Conservation (phyloP, 2,329 filamentous ascomycete species). For the Fusarium annulatum region DNA sequence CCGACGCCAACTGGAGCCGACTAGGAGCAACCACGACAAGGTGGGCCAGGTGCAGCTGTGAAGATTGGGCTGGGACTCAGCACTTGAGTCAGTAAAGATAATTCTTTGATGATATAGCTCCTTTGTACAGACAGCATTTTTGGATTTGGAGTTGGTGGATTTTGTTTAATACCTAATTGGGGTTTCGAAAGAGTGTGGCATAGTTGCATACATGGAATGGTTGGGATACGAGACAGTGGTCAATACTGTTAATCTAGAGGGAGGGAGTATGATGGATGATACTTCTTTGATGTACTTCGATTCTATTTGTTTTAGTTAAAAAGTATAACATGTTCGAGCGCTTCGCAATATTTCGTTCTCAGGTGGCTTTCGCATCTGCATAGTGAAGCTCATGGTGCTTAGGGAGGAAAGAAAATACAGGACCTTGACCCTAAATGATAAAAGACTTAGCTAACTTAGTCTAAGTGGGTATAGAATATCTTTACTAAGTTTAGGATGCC, state of each 20-base stretch:
- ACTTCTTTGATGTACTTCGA: slow-evolving; percentile 25
- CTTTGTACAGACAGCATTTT: slow-evolving; percentile 33
- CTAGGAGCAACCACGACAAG: not conserved
- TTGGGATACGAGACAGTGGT: slow-evolving; percentile 3
- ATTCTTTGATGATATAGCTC: slow-evolving; percentile 13
- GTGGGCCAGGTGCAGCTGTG: not conserved
- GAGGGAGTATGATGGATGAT: not conserved
- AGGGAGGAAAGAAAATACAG: not conserved
- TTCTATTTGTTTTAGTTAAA: slow-evolving; percentile 30
- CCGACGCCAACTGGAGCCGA: slow-evolving; percentile 11
- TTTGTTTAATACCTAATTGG: slow-evolving; percentile 32
- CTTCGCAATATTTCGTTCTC: too few relatives aligned
- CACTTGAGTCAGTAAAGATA: slow-evolving; percentile 2
- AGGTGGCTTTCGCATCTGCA: too few relatives aligned
- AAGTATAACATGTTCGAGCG: not conserved
- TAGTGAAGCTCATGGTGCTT: too few relatives aligned
- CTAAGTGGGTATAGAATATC: too few relatives aligned
- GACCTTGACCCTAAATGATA: too few relatives aligned
- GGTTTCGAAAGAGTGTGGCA: slow-evolving; percentile 7
- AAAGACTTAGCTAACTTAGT: too few relatives aligned
- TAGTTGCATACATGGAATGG: slow-evolving; percentile 9
- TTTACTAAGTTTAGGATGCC: too few relatives aligned
- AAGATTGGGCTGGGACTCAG: slow-evolving; percentile 10
- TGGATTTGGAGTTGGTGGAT: slow-evolving; percentile 27
- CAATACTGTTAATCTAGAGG: not conserved